Evolutionary conservation across 345 rosid species (phyloP).

Genomic region (Rhodomyrtus tomentosa): DNA sequence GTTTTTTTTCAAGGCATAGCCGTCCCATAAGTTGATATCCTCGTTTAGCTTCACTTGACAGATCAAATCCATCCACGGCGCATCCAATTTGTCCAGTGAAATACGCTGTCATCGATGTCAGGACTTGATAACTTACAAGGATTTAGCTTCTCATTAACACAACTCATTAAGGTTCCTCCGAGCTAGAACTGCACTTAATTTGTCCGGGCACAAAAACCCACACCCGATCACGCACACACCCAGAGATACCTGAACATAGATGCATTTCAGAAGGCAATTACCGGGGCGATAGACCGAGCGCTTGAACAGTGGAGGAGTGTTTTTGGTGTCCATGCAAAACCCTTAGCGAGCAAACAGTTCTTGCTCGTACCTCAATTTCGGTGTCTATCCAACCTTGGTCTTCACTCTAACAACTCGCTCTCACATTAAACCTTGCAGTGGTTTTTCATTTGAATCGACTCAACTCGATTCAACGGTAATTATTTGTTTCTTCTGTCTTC

Average conservation of each 20-base stretch:
- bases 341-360: constrained; percentile 6
- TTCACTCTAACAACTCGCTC: not conserved
- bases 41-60: not conserved
- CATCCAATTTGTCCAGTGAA: not conserved
- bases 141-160: not conserved
- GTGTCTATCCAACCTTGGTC: constrained; percentile 5
- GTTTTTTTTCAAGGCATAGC: not conserved
- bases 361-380: constrained; percentile 7
- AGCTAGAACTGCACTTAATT: not conserved
- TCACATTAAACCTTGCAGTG: not conserved
- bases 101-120: not conserved
- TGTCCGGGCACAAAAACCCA: not conserved
- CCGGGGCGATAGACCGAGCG: not conserved
- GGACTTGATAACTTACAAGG: not conserved
- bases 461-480: not conserved
- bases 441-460: not conserved
- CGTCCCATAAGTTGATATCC: not conserved
- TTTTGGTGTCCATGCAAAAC: constrained; percentile 2
- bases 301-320: not conserved
- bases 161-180: not conserved
- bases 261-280: not conserved
- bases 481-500: not conserved
- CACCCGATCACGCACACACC: not conserved
- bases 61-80: not conserved
- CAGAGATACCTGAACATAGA: not conserved